Percentiles rank a stretch among this genome's conserved stretches.
phyloP scores from a whole-genome alignment of 345 rosid genomes.

The Sapria himalayana region DNA sequence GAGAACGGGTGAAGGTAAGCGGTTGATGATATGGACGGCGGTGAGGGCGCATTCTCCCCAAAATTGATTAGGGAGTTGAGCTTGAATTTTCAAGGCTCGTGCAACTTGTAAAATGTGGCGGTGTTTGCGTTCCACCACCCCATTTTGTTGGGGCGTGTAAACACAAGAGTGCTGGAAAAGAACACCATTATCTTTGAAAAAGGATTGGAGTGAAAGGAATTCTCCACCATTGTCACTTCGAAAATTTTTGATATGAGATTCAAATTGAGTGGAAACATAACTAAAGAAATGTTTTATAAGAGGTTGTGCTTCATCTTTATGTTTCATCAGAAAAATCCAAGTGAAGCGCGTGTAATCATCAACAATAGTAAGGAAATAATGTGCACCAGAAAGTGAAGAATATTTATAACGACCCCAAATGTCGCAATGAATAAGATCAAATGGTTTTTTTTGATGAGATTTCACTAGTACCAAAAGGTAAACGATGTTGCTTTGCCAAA shows the following conservation, averaged over 20 bases:
- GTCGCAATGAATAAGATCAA: background rate
- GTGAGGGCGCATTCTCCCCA: background rate
- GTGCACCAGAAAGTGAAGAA: background rate
- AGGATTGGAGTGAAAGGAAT: background rate
- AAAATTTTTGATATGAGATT: background rate
- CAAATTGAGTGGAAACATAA: background rate
- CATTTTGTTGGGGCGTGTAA: background rate
- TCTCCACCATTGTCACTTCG: background rate
- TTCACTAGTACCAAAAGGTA: background rate
- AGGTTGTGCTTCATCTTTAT: background rate
- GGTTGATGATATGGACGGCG: background rate
- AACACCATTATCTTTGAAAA: background rate
- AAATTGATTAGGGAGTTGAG: too few species aligned
- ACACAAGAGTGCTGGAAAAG: background rate
- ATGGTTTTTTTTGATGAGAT: background rate
- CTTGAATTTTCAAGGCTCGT: too few species aligned
- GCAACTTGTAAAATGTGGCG: too few species aligned
- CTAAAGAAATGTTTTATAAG: background rate
- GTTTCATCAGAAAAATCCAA: background rate
- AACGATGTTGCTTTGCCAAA: background rate
- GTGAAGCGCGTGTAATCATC: background rate
- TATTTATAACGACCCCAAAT: too few species aligned
- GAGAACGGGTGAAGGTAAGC: background rate
- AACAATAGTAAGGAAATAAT: constrained; percentile 1
- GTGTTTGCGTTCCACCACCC: background rate